phyloP scores from a whole-genome alignment of 2,329 filamentous ascomycete genomes.

The Talaromyces albobiverticillius region DNA sequence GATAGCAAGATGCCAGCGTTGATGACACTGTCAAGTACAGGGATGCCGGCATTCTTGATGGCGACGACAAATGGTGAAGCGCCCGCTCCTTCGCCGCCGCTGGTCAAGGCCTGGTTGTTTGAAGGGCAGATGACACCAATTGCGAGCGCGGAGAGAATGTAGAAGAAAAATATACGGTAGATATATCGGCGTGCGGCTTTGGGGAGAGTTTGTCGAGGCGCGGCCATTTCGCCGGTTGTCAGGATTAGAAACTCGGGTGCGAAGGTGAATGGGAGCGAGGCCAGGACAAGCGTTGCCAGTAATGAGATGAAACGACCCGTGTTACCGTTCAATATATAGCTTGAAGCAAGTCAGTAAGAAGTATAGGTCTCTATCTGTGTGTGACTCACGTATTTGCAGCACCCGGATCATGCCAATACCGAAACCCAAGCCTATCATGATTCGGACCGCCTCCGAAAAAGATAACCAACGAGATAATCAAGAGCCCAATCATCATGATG shows the following conservation, averaged over 20 bases:
- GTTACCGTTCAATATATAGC: constrained; percentile 42
- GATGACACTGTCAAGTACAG: constrained; percentile 65
- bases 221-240: constrained; percentile 57
- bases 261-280: constrained; percentile 54
- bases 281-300: constrained; percentile 49
- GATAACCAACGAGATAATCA: constrained; percentile 53
- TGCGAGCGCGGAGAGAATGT: constrained; percentile 55
- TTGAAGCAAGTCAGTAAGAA: constrained; percentile 40
- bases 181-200: constrained; percentile 58
- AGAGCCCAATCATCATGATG: constrained; percentile 50
- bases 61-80: constrained; percentile 46
- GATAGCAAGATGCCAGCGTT: constrained; percentile 77
- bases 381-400: constrained; percentile 20
- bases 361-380: no score
- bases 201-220: constrained; percentile 56
- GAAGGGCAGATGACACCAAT: constrained; percentile 60
- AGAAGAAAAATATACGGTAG: constrained; percentile 61
- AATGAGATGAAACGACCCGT: constrained; percentile 52
- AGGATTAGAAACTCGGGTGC: constrained; percentile 56
- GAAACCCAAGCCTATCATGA: constrained; percentile 50
- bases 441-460: constrained; percentile 53
- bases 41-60: constrained; percentile 57
- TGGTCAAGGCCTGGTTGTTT: constrained; percentile 44
- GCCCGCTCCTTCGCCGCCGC: constrained; percentile 52
- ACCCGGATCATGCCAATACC: constrained; percentile 50